Base-by-base conservation (phyloP, 2,329 filamentous ascomycete genomes). In the Fusarium piperis region DNA sequence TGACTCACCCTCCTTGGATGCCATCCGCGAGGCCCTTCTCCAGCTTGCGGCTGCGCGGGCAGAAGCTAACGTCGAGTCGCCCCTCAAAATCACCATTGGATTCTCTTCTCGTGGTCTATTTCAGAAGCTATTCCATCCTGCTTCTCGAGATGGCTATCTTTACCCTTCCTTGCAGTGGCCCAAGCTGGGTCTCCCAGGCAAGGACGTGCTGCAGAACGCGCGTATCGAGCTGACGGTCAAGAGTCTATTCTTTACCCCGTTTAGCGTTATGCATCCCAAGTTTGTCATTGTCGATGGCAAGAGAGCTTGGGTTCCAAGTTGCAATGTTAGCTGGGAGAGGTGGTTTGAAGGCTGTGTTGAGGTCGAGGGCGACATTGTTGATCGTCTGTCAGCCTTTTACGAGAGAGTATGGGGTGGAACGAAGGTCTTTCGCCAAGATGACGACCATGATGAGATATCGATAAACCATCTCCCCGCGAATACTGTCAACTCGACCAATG, bases 211-310 rank as follows among this genome's bases (percentile, higher is more conserved):
- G 3, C 83, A 86, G 35, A 83, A 89, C 5, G 85, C 82, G 1
- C 89, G 89, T 3, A 86, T 97, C 18, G 88, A 94, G 59, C 77
- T 97, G 35, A 83, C 86, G 0, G 88, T 94, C 62, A 95, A 94
- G 83, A 94, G 90, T 69, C 84, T 95, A 9, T 97, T 97, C 80
- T 90, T 95, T 69, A 84, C 91, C 3, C 94, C 94, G 0, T 90
- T 96, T 66, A 94, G 93, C 75, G 91, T 97, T n/a, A 93, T 96
- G 90, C 94, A 97, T 77, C 92, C 93, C 0, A 97, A 97, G 76
- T 95, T 93, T 73, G 85, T 95, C 38, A 85, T 96, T 15, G 80
- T 95, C 1, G 94, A 97, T 78, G 86, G 91, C 1, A 79, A 83
- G 33, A 85, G 82, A 3, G 92, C 92, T 0, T 91, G 92, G 74